These are phyloP conservation scores for Dendrocalamus sinicus DNA, from an alignment of 176 grass and related monocot genomes.

Conservation along the genomic window DNA sequence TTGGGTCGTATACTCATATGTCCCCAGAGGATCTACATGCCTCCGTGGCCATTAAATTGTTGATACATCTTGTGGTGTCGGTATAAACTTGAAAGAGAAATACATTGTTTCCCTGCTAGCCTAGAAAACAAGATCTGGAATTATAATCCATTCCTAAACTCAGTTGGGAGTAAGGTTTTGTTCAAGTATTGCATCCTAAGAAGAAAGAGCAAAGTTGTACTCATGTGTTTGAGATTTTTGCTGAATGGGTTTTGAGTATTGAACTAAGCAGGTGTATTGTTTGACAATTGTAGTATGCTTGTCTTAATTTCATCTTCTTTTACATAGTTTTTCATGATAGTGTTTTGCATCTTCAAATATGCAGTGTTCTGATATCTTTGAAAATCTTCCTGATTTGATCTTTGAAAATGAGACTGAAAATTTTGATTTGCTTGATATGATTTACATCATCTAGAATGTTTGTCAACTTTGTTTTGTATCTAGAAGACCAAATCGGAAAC, in stretches of 20 bases:
- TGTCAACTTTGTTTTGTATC: slow-evolving; percentile 8
- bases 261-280: not conserved
- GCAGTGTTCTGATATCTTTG: slow-evolving; percentile 17
- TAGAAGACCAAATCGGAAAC: not conserved
- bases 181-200: slow-evolving; percentile 11
- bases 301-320: slow-evolving; percentile 17
- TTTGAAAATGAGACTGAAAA: not conserved
- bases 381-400: slow-evolving; percentile 12
- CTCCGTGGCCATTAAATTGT: not conserved
- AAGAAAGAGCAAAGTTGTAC: not conserved
- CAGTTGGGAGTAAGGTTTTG: not conserved
- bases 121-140: not conserved
- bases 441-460: slow-evolving; percentile 1
- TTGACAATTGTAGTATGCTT: slow-evolving; percentile 13
- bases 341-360: slow-evolving; percentile 4
- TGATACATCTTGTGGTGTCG: not conserved
- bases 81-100: slow-evolving; percentile 29
- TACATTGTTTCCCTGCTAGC: not conserved
- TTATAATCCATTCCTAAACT: not conserved
- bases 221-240: slow-evolving; percentile 10
- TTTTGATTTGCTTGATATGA: not conserved
- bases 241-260: not conserved
- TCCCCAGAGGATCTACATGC: not conserved
- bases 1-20: not conserved
- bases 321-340: not conserved